These are phyloP conservation scores for Ajuga reptans DNA, from an alignment of 305 asterid genomes.

Conservation along the genomic window DNA sequence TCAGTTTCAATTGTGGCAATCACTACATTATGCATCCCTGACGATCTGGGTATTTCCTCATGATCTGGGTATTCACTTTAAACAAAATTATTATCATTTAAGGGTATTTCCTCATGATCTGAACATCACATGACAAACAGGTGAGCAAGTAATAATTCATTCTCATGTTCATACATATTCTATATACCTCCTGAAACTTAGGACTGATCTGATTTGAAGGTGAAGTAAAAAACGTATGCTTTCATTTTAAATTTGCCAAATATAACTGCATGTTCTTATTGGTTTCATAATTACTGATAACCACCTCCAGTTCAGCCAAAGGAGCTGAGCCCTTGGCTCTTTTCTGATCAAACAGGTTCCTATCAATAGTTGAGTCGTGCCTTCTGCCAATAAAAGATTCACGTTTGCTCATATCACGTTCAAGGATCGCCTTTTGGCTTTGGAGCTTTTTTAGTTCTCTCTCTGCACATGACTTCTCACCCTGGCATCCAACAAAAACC, in stretches of 20 bases:
- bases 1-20: background rate
- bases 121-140: background rate
- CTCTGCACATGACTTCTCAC: constrained; percentile 80
- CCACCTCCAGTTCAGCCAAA: constrained; percentile 50
- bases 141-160: background rate
- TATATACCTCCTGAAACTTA: background rate
- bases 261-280: background rate
- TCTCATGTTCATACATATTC: background rate
- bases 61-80: background rate
- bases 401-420: constrained; percentile 78
- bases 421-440: constrained; percentile 69
- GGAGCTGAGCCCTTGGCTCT: constrained; percentile 44
- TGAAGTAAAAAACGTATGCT: background rate
- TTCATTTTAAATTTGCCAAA: background rate
- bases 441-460: constrained; percentile 68
- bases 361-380: constrained; percentile 51
- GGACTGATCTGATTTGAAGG: background rate
- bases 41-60: background rate
- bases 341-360: constrained; percentile 62
- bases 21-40: background rate
- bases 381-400: constrained; percentile 58
- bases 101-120: background rate
- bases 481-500: constrained; percentile 37
- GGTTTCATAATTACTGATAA: constrained; percentile 8
- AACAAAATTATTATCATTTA: background rate